phyloP scores from a whole-genome alignment of 352 stramenopile genomes.

The Phytophthora pini region DNA sequence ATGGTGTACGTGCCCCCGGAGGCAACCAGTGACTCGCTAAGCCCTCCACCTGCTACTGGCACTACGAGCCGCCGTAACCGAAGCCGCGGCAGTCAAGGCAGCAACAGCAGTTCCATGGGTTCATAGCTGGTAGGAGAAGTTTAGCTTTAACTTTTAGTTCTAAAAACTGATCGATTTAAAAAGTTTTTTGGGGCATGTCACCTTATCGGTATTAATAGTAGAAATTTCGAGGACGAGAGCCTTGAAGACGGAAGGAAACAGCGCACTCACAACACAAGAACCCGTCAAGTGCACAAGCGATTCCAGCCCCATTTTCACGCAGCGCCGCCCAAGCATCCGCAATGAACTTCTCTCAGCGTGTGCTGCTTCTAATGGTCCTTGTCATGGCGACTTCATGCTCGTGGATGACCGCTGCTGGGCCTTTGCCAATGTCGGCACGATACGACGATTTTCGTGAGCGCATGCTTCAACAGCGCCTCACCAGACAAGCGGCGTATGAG shows the following conservation, averaged over 20 bases:
- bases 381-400: slow-evolving; percentile 13
- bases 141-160: no score
- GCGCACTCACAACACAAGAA: slow-evolving; percentile 4
- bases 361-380: slow-evolving; percentile 24
- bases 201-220: slow-evolving; percentile 2
- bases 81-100: slow-evolving; percentile 35
- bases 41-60: neutral
- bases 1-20: slow-evolving; percentile 81
- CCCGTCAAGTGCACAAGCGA: slow-evolving; percentile 1
- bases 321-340: neutral
- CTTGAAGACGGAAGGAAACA: neutral
- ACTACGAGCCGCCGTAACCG: slow-evolving; percentile 16
- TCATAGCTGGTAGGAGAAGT: slow-evolving; percentile 16
- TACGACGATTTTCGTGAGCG: slow-evolving; percentile 31
- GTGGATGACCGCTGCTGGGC: slow-evolving; percentile 13
- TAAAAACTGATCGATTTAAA: slow-evolving; percentile 20
- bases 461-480: slow-evolving; percentile 19
- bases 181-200: neutral
- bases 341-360: slow-evolving; percentile 28
- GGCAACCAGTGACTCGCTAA: slow-evolving; percentile 23
- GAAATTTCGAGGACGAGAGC: slow-evolving; percentile 15
- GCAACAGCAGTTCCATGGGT: slow-evolving; percentile 39
- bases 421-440: slow-evolving; percentile 2
- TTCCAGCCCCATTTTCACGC: slow-evolving; percentile 7
- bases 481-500: slow-evolving; percentile 25